phyloP scores from a whole-genome alignment of 1,284 basidiomycete genomes.

The Tilletia setariae region DNA sequence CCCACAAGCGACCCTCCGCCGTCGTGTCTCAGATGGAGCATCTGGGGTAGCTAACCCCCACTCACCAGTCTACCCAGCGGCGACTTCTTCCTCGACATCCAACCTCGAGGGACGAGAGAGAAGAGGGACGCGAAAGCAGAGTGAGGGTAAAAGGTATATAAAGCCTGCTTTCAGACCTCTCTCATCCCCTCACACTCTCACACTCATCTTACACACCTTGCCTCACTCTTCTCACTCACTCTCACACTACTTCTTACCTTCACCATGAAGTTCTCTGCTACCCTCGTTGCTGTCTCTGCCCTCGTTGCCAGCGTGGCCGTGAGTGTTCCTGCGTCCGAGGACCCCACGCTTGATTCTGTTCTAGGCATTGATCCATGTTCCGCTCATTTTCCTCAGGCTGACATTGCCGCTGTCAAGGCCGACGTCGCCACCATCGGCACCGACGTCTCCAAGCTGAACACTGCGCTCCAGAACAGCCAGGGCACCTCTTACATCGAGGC shows the following conservation, averaged over 20 bases:
- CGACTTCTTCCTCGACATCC: no score
- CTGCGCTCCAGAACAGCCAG: neutral
- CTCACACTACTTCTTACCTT: neutral
- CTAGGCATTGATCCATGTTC: neutral
- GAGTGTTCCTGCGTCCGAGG: neutral
- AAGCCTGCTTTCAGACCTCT: no score
- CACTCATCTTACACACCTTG: neutral
- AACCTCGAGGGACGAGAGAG: no score
- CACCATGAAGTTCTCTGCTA: constrained; percentile 24
- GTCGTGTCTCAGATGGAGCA: no score
- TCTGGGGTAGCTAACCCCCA: no score
- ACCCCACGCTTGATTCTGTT: neutral
- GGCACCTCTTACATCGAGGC: constrained; percentile 19
- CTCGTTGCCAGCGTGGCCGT: constrained; percentile 18
- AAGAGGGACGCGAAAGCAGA: no score
- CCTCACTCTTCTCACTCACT: neutral
- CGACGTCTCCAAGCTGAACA: constrained; percentile 19
- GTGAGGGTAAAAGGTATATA: no score
- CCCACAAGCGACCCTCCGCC: no score
- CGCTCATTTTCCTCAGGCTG: neutral
- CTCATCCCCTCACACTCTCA: neutral
- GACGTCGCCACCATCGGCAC: constrained; percentile 20
- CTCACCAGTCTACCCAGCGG: no score
- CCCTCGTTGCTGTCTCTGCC: constrained; percentile 18
- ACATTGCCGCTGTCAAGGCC: constrained; percentile 21